These are phyloP conservation scores for Oenanthe sinensis DNA, from an alignment of 129 eudicot species.

Conservation along the genomic window DNA sequence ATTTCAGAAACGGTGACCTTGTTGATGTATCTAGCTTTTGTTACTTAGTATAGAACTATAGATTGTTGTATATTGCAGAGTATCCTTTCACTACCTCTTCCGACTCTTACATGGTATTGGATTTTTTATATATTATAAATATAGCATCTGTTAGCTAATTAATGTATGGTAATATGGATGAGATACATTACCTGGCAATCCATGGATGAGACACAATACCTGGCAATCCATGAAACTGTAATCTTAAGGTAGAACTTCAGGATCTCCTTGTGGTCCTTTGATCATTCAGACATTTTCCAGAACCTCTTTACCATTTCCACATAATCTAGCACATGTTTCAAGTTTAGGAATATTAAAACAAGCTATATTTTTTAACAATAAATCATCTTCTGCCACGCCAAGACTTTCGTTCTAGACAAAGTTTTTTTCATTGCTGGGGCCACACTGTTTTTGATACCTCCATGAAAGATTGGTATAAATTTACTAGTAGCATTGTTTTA, in stretches of 20 bases:
- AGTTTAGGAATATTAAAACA: constrained; percentile 12
- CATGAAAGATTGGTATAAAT: not conserved
- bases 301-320: constrained; percentile 41
- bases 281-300: constrained; percentile 20
- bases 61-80: not conserved
- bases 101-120: not conserved
- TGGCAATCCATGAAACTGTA: constrained; percentile 54
- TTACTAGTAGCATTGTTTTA: not conserved
- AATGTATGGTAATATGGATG: not conserved
- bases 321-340: constrained; percentile 23
- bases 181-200: not conserved
- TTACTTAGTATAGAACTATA: not conserved
- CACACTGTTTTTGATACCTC: not conserved
- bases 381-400: constrained; percentile 35
- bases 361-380: constrained; percentile 25
- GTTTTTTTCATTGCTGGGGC: not conserved
- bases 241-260: constrained; percentile 33
- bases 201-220: constrained; percentile 18
- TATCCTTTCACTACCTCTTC: not conserved
- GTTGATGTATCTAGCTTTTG: not conserved
- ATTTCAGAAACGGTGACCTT: not conserved
- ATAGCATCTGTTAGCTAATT: not conserved
- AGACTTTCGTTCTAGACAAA: constrained; percentile 20
- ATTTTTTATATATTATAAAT: no score
- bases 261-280: constrained; percentile 24